Evolutionary conservation across 2,329 filamentous ascomycete species (phyloP), one percentile per base, ranked within the genome.

Genomic region (Monosporascus sp.): DNA sequence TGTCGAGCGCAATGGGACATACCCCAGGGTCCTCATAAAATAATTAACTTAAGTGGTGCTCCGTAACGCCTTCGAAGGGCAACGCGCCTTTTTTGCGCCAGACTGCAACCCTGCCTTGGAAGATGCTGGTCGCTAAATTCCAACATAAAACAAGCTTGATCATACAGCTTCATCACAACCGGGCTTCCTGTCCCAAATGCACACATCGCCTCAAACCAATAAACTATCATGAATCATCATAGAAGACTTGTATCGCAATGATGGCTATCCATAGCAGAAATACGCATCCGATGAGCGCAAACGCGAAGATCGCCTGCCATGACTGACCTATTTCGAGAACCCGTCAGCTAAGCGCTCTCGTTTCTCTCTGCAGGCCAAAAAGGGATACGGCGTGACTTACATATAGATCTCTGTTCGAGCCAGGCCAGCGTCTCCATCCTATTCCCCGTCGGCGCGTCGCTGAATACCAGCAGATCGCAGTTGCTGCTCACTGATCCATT

Each of bases 221-320:
- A 34, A 34, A 1, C 2, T 4, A 34, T 50, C 50, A 62, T 3
- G 52, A 51, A 20, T 60, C 59, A 27, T 64, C 63, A 36, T 65
- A 77, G 71, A 83, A 86, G 9, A 86, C 83, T 57, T 84, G 82
- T 60, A 84, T 82, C 11, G 82, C 79, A 78, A 86, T 85, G 56
- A 85, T 72, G 75, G 86, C 85, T 62, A 86, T 81, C 83, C 83
- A 86, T n/a, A 86, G 63, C 54, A 85, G 65, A 57, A 86, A 86
- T 1, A 85, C 69, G 18, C 69, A 72, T 0, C 83, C 84, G 2
- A 84, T 77, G 24, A 88, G 67, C 18, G 76, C 76, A 65, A 87
- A 83, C 1, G 82, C 77, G 67, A 86, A 88, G 2, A 81, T 80
- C 1, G 84, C 76, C 60, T 84, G 79, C 84, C 84, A 87, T 44